Base-by-base conservation (phyloP, 306 rosid genomes). In the Comarum palustre region DNA sequence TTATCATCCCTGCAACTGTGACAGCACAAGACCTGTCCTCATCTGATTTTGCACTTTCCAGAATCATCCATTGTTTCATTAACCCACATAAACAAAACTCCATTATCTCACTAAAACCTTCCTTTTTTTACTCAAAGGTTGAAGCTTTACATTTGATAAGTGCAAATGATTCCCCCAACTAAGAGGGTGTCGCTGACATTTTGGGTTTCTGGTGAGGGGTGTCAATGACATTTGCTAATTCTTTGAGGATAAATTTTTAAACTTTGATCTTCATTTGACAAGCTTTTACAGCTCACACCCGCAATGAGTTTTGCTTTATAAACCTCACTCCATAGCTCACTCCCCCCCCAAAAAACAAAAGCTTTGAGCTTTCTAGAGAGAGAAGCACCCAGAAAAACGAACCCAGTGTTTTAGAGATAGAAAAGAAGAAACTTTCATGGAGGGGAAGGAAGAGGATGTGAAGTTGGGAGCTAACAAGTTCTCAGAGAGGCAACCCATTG, bases 391-490 rank as follows among this genome's bases (percentile, higher is more conserved):
- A 19, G 24, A 61, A 34, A 27, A 51, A 43, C 29, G 19, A 45
- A 69, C 14, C 68, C 66, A 57, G 75, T 42, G 58, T 58, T 43
- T 4, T n/a, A n/a, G 22, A 41, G 66, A 59, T 72, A 57, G 51
- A 67, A 58, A 63, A 11, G 5, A 43, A 19, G 0, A 51, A 71
- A 8, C n/a, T 6, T 15, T 59, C 12, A 71, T 84, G 81, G 83
- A 84, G 74, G 87, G 87, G 4, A 84, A 74, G 54, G 87, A 80
- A 45, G 87, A 84, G 57, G 87, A 84, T 61, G 87, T 84, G 50
- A 80, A 6, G 79, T 51, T 80, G 42, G 87, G 87, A 66, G 82
- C 82, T 6, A 80, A 71, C 85, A 84, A 78, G 77, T 84, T 8
- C 75, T 0, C 80, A 22, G 87, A 84, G 78, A 74, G 87, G 52